Percentiles rank a stretch among this genome's conserved stretches.
phyloP scores from a whole-genome alignment of 306 rosid genomes.

The Castanea crenata region DNA sequence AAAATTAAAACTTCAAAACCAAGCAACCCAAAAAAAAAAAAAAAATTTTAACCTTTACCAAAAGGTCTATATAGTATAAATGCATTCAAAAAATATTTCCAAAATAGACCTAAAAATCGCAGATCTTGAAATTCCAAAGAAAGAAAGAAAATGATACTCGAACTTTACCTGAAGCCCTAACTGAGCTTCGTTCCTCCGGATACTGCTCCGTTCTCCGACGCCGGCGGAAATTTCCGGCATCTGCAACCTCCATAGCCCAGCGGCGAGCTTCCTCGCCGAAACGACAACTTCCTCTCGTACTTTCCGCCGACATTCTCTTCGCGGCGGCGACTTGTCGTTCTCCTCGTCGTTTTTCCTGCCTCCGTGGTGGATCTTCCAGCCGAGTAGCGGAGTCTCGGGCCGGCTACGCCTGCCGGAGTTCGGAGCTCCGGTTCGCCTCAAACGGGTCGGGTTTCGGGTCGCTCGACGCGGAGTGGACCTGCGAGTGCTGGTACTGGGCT shows the following conservation, averaged over 20 bases:
- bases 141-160: background rate
- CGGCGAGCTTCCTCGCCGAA: constrained; percentile 89
- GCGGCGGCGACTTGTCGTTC: constrained; percentile 26
- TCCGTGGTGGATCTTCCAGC: constrained; percentile 51
- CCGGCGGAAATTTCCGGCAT: constrained; percentile 45
- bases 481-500: constrained; percentile 21
- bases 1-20: constrained; percentile 18
- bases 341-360: constrained; percentile 33
- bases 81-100: constrained; percentile 3
- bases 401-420: constrained; percentile 58
- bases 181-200: constrained; percentile 28
- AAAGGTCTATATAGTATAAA: constrained; percentile 13
- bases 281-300: constrained; percentile 33
- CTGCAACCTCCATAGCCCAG: constrained; percentile 83
- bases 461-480: constrained; percentile 27
- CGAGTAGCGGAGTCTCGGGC: constrained; percentile 73
- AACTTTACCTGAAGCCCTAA: constrained; percentile 62
- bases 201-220: constrained; percentile 21
- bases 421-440: constrained; percentile 32
- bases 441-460: constrained; percentile 42
- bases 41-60: constrained; percentile 8
- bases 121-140: constrained; percentile 22
- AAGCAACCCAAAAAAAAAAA: constrained; percentile 24
- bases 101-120: background rate
- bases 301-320: constrained; percentile 30